Base-by-base conservation (phyloP, 208 protist species). In the Lotmaria passim region DNA sequence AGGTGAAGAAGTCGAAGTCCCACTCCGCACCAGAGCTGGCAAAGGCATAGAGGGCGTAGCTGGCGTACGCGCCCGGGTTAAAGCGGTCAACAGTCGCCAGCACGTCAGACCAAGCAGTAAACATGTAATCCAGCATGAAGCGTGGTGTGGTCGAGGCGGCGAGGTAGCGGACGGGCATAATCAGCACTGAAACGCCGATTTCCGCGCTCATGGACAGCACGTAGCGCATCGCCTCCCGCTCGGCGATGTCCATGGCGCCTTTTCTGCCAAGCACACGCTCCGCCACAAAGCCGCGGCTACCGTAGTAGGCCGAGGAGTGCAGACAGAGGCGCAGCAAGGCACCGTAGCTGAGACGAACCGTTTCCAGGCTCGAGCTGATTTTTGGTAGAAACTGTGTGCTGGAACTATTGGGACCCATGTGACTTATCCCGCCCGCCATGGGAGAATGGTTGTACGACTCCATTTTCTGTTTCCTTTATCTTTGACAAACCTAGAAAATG, bases 1-100 rank as follows among this genome's bases (percentile, higher is more conserved):
- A 94, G 4, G 65, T 65, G 48, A 96, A 96, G 60, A 96, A 96
- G 70, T 89, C 75, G 1, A 94, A 73, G 67, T 93, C 87, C 80
- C 83, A 94, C 30, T 93, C 87, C 7, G 73, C 71, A 30, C 83
- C 73, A 28, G 65, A 73, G 41, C 79, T 81, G 15, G 79, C 50
- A 41, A 96, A 94, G n/a, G 88, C 88, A 44, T 89, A 85, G 6
- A 88, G 39, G 21, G 86, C 84, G 64, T 87, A 94, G 48, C 78
- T 70, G 30, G 78, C 87, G 56, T 84, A 96, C 12, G 77, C 47
- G 31, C 77, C 79, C 3, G 91, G 81, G 30, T 74, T 46, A 57
- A 96, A 96, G 39, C 67, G 53, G 63, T 96, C 91, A 24, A 94
- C 15, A 19, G 75, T 3, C 7, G 79, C 52, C 23, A 96, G 69